Conservation (phyloP, 441 rosid species). For the Pelargonium citronellum region DNA sequence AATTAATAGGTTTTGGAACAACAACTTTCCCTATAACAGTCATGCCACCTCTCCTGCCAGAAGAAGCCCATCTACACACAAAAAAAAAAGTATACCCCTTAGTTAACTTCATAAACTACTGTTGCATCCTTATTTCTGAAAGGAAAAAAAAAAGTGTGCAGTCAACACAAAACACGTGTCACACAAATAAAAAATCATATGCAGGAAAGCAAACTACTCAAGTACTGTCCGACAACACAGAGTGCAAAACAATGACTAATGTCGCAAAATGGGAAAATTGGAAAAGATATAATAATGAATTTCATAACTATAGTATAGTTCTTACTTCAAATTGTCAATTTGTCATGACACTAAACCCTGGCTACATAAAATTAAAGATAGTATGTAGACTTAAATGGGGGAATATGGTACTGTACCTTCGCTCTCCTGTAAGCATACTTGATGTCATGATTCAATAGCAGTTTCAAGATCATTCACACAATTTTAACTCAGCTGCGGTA, state of each 20-base stretch:
- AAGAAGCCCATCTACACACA: constrained; percentile 62
- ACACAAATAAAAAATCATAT: background rate
- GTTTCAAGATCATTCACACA: constrained; percentile 46
- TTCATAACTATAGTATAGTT: background rate
- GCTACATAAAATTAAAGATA: background rate
- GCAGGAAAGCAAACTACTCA: background rate
- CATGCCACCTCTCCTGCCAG: constrained; percentile 78
- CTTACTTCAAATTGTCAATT: background rate
- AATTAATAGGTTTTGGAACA: constrained; percentile 95
- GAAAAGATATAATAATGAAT: background rate
- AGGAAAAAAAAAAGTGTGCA: too few relatives aligned
- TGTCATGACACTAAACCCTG: background rate
- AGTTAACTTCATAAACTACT: constrained; percentile 18
- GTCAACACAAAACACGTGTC: background rate
- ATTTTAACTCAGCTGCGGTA: constrained; percentile 21
- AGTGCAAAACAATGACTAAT: background rate
- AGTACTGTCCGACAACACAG: too few relatives aligned
- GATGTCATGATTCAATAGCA: constrained; percentile 45
- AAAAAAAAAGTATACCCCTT: constrained; percentile 23
- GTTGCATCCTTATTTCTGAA: constrained; percentile 8
- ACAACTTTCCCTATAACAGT: constrained; percentile 86
- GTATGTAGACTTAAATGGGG: background rate
- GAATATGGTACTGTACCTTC: constrained; percentile 36
- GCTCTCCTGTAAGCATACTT: constrained; percentile 51
- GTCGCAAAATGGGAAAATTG: background rate